Evolutionary conservation across 164 flowering plant genomes (phyloP).

Genomic region (Tetrastigma voinierianum): DNA sequence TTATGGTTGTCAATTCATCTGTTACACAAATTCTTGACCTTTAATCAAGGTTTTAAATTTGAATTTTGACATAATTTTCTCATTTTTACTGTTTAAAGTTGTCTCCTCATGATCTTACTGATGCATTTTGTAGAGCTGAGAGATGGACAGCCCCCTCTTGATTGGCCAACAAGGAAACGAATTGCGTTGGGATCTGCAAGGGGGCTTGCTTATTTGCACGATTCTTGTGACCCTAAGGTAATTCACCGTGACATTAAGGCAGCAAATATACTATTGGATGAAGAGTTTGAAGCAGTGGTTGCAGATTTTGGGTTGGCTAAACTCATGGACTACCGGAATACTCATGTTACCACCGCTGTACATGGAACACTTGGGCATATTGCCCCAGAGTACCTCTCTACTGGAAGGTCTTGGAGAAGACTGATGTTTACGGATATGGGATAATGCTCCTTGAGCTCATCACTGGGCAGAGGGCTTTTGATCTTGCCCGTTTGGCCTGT

Average conservation of each 20-base stretch:
- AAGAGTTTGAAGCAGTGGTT: constrained; percentile 45
- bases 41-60: no score
- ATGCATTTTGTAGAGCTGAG: constrained; percentile 22
- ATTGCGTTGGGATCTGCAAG: constrained; percentile 38
- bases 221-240: constrained; percentile 35
- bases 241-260: constrained; percentile 43
- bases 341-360: constrained; percentile 65
- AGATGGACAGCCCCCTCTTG: constrained; percentile 28
- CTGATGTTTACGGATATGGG: constrained; percentile 63
- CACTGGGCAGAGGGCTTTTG: constrained; percentile 68
- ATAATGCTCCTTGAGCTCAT: constrained; percentile 67
- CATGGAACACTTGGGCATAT: constrained; percentile 66
- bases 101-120: no score
- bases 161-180: constrained; percentile 28
- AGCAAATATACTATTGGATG: constrained; percentile 35
- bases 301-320: constrained; percentile 69
- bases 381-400: constrained; percentile 62
- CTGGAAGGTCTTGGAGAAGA: constrained; percentile 65
- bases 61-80: no score
- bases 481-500: constrained; percentile 57
- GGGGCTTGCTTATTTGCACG: constrained; percentile 40
- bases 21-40: no score
- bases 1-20: no score
- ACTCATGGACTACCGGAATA: constrained; percentile 67
- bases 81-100: no score